Conservation (phyloP, 306 rosid species). For the Pachyrhizus erosus region DNA sequence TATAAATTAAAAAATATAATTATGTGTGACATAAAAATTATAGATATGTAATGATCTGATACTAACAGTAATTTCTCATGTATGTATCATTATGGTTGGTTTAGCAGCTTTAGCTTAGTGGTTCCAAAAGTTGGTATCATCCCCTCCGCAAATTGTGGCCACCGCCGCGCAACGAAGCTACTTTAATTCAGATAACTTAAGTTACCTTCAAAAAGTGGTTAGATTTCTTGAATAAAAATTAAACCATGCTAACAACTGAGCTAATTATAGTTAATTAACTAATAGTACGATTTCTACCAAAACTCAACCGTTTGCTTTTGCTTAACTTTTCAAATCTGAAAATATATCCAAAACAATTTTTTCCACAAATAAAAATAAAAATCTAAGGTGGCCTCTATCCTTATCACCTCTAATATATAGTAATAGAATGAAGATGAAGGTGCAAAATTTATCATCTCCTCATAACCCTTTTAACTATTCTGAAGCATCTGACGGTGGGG, state of each 20-base stretch:
- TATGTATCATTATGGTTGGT: slow-evolving; percentile 32
- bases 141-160: slow-evolving; percentile 49
- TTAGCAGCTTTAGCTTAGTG: slow-evolving; percentile 43
- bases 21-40: too few relatives aligned
- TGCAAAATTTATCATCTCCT: not conserved
- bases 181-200: slow-evolving; percentile 45
- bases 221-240: not conserved
- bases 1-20: too few relatives aligned
- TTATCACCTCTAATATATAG: slow-evolving; percentile 17
- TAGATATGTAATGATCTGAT: too few relatives aligned
- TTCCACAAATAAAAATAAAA: not conserved
- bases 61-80: not conserved
- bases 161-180: slow-evolving; percentile 45
- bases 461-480: not conserved
- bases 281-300: not conserved
- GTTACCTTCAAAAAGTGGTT: slow-evolving; percentile 14
- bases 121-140: slow-evolving; percentile 42
- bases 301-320: slow-evolving; percentile 18
- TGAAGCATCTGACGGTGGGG: slow-evolving; percentile 49
- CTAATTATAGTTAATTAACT: slow-evolving; percentile 9
- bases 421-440: not conserved
- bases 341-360: not conserved
- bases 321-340: slow-evolving; percentile 13
- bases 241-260: slow-evolving; percentile 23
- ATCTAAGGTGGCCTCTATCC: slow-evolving; percentile 22